These are phyloP conservation scores for Botryotinia globosa DNA, from an alignment of 2,329 filamentous ascomycete species.

Conservation along the genomic window DNA sequence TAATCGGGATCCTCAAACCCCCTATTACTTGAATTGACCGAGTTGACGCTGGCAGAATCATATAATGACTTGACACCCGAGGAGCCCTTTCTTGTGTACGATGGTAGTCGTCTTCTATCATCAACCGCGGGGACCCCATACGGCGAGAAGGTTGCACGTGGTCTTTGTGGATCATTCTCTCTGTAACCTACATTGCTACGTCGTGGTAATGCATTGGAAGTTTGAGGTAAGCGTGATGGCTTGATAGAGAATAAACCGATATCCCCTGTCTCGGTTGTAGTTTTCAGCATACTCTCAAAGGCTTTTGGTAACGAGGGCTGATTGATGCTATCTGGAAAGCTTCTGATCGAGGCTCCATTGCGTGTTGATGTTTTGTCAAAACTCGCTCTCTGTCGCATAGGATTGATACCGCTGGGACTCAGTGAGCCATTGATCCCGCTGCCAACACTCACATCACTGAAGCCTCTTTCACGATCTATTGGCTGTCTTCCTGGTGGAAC, in stretches of 20 bases:
- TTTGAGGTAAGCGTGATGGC: conserved; percentile 38
- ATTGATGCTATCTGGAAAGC: conserved; percentile 41
- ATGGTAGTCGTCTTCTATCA: conserved; percentile 47
- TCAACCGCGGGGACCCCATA: conserved; percentile 39
- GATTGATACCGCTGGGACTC: conserved; percentile 8
- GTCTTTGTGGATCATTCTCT: conserved; percentile 26
- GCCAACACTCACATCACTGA: conserved; percentile 1
- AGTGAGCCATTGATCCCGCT: background rate
- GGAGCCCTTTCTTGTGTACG: conserved; percentile 46
- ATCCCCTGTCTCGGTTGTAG: conserved; percentile 64
- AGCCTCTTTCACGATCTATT: conserved; percentile 6
- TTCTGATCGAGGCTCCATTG: conserved; percentile 43
- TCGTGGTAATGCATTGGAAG: conserved; percentile 29
- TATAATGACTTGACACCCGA: conserved; percentile 58
- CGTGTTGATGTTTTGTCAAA: conserved; percentile 23
- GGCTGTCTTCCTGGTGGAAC: conserved; percentile 22
- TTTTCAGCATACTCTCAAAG: conserved; percentile 64
- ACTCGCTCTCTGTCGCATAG: conserved; percentile 25
- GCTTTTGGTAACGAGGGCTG: conserved; percentile 50
- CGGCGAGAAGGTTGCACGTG: conserved; percentile 28
- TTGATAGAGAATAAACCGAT: conserved; percentile 59
- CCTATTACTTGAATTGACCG: conserved; percentile 39
- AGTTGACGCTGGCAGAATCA: conserved; percentile 49
- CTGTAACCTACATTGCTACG: conserved; percentile 24
- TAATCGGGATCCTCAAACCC: conserved; percentile 45